Conservation (phyloP, 2,329 filamentous ascomycete genomes). For the Fusarium robinianum region DNA sequence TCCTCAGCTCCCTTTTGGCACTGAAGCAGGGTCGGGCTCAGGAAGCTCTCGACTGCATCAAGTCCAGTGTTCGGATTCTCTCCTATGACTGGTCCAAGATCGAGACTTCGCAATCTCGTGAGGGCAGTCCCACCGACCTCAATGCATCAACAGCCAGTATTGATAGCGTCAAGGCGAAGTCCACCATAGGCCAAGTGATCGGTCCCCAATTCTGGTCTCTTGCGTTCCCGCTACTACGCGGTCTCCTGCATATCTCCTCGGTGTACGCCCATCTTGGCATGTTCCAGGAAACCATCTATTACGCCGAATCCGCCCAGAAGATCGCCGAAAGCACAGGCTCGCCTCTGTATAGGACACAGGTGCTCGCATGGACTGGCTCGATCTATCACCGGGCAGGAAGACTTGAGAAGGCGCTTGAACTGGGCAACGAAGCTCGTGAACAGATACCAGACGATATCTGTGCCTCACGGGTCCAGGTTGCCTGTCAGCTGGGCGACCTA, state of each 20-base stretch:
- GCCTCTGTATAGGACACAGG: conserved; percentile 59
- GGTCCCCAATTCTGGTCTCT: conserved; percentile 77
- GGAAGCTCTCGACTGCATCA: conserved; percentile 61
- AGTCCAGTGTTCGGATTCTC: conserved; percentile 59
- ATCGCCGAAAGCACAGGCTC: conserved; percentile 72
- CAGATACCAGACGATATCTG: conserved; percentile 51
- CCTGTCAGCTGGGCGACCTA: conserved; percentile 61
- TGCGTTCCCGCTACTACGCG: conserved; percentile 72
- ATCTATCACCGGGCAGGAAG: conserved; percentile 63
- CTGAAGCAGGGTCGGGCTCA: conserved; percentile 65
- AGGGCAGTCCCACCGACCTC: conserved; percentile 31
- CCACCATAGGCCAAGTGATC: conserved; percentile 29
- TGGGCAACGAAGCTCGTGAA: conserved; percentile 58
- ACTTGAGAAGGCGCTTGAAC: conserved; percentile 59
- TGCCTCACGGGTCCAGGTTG: conserved; percentile 47
- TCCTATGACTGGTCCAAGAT: conserved; percentile 61
- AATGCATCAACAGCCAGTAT: conserved; percentile 39
- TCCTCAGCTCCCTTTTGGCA: conserved; percentile 67
- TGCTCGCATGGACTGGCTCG: conserved; percentile 58
- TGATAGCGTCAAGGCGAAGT: conserved; percentile 34
- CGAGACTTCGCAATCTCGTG: conserved; percentile 41
- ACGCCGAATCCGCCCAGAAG: conserved; percentile 81
- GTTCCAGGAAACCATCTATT: conserved; percentile 86
- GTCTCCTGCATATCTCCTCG: conserved; percentile 73
- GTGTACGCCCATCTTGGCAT: conserved; percentile 84